Conservation (phyloP, 371 early-diverging fungal genomes). For the Mucor indicus region DNA sequence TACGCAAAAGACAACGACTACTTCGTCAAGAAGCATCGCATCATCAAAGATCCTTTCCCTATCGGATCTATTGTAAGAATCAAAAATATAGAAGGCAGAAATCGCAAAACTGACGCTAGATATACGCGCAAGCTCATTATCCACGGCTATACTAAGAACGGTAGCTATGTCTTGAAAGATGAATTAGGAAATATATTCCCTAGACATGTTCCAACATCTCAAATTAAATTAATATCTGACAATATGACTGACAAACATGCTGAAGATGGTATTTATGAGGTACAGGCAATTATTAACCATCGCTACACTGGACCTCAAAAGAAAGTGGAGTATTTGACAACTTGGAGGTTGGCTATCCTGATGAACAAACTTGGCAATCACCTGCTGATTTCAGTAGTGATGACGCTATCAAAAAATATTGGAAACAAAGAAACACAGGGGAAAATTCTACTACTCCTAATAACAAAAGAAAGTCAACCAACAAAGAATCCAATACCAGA, state of each 20-base stretch:
- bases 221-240: background rate
- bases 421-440: too few species aligned
- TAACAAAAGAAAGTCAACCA: too few species aligned
- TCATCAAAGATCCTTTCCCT: background rate
- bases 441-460: too few species aligned
- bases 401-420: background rate
- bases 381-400: background rate
- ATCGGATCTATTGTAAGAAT: background rate
- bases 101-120: background rate
- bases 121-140: background rate
- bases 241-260: background rate
- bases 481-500: too few species aligned
- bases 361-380: background rate
- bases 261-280: background rate
- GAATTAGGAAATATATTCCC: background rate
- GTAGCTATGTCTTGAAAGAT: background rate
- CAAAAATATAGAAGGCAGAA: background rate
- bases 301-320: background rate
- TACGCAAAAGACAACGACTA: background rate
- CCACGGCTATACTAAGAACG: background rate
- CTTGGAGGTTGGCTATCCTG: background rate
- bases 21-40: background rate
- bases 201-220: background rate
- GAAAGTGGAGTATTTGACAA: background rate
- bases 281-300: background rate